These are phyloP conservation scores for Penicillium crystallinum DNA, from an alignment of 495 filamentous ascomycete species.

Conservation along the genomic window DNA sequence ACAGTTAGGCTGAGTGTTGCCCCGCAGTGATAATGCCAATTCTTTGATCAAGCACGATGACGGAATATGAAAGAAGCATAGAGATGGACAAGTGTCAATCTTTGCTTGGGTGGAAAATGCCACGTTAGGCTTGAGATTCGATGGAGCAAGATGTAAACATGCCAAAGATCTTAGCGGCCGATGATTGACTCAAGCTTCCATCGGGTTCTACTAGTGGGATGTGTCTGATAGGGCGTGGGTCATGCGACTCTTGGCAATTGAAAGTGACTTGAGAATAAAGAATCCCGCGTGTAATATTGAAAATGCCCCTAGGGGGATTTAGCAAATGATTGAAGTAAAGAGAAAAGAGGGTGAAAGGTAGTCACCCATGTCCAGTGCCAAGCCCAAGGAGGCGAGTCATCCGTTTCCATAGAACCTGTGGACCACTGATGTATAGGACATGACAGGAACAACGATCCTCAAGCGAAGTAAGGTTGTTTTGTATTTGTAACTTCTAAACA, in stretches of 20 bases:
- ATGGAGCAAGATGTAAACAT: slow-evolving; percentile 14
- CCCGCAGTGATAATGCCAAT: background rate
- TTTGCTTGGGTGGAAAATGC: slow-evolving; percentile 5
- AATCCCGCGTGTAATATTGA: background rate
- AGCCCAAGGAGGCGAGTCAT: slow-evolving; percentile 13
- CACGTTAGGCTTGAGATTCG: slow-evolving; percentile 9
- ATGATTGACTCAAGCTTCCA: slow-evolving; percentile 25
- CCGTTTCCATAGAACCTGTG: slow-evolving; percentile 9
- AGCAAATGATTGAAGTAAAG: no score
- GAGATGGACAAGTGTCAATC: background rate
- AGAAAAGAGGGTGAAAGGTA: no score
- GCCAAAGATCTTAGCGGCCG: slow-evolving; percentile 1
- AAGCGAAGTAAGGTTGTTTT: no score
- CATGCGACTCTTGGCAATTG: background rate
- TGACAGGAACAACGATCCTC: background rate
- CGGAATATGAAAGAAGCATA: background rate
- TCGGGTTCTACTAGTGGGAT: slow-evolving; percentile 23
- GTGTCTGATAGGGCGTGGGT: slow-evolving; percentile 21
- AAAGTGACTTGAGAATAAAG: slow-evolving; percentile 22
- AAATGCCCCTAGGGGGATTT: background rate
- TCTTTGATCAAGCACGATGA: slow-evolving; percentile 1
- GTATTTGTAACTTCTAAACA: no score
- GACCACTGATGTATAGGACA: background rate
- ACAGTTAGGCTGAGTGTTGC: background rate
- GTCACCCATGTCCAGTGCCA: background rate